phyloP scores from a whole-genome alignment of 139 green algal genomes.

The Cymbomonas tetramitiformis region DNA sequence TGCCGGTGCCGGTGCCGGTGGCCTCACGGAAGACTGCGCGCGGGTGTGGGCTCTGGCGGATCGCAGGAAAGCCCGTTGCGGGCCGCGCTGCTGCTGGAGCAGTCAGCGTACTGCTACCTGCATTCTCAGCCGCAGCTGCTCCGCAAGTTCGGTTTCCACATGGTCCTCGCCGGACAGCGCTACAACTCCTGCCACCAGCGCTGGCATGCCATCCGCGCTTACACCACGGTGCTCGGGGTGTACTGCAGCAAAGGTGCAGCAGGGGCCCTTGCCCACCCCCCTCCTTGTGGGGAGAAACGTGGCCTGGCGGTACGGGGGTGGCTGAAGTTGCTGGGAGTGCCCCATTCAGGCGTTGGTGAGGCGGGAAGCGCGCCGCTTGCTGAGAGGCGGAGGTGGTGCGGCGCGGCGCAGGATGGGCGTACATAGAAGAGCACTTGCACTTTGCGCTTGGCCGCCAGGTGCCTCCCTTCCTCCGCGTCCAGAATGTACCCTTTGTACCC shows the following conservation, averaged over 20 bases:
- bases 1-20: too few relatives aligned
- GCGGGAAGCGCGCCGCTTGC: not conserved
- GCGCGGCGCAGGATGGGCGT: slow-evolving; percentile 36
- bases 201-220: slow-evolving; percentile 47
- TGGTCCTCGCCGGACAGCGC: slow-evolving; percentile 75
- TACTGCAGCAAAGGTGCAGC: slow-evolving; percentile 36
- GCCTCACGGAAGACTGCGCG: too few relatives aligned
- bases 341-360: too few relatives aligned
- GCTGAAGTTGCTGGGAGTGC: too few relatives aligned
- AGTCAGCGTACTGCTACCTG: slow-evolving; percentile 58
- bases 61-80: slow-evolving; percentile 36
- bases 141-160: slow-evolving; percentile 69
- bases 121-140: slow-evolving; percentile 16
- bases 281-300: too few relatives aligned
- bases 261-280: not conserved
- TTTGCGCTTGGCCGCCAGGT: slow-evolving; percentile 56
- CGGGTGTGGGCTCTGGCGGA: too few relatives aligned
- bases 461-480: not conserved
- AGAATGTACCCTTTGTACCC: not conserved
- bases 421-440: slow-evolving; percentile 76
- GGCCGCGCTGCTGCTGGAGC: slow-evolving; percentile 71
- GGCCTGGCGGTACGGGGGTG: too few relatives aligned
- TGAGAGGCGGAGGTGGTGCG: too few relatives aligned
- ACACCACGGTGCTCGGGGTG: slow-evolving; percentile 53
- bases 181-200: slow-evolving; percentile 50